Evolutionary conservation across 371 early-diverging fungal genomes (phyloP).

Genomic region (Massospora cicadina): DNA sequence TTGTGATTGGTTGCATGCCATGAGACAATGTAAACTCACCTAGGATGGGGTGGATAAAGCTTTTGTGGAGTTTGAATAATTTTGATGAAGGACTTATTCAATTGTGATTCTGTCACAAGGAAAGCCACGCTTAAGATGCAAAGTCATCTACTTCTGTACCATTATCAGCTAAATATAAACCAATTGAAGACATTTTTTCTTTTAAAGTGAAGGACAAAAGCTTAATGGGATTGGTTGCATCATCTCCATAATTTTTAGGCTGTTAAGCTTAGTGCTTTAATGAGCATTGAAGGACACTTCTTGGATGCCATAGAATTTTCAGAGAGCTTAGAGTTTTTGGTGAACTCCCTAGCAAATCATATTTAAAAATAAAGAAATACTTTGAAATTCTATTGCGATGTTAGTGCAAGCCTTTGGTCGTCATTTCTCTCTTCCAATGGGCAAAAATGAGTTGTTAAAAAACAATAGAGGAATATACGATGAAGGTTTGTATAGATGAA

Average conservation of each 20-base stretch:
- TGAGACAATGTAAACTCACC: not conserved
- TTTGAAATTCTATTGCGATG: not conserved
- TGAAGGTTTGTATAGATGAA: not conserved
- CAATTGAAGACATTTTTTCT: not conserved
- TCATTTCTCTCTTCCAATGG: not conserved
- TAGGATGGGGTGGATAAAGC: not conserved
- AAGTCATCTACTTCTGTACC: not conserved
- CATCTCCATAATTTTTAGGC: not conserved
- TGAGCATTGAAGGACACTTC: not conserved
- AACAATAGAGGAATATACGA: not conserved
- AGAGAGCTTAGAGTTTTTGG: not conserved
- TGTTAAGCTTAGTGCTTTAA: not conserved
- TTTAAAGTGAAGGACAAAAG: not conserved
- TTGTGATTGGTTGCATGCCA: not conserved
- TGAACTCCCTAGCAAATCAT: not conserved
- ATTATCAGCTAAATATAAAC: not conserved
- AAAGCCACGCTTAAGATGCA: not conserved
- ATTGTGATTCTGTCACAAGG: not conserved
- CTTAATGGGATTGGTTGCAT: not conserved
- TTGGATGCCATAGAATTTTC: not conserved
- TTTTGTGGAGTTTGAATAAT: not conserved
- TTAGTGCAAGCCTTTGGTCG: not conserved
- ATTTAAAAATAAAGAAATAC: not conserved
- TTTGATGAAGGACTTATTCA: not conserved
- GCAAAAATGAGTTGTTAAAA: not conserved